A percentile compares a stretch with the other conserved stretches of the same genome.
phyloP scores from a whole-genome alignment of 2,329 filamentous ascomycete genomes.

The Aspergillus fischeri region DNA sequence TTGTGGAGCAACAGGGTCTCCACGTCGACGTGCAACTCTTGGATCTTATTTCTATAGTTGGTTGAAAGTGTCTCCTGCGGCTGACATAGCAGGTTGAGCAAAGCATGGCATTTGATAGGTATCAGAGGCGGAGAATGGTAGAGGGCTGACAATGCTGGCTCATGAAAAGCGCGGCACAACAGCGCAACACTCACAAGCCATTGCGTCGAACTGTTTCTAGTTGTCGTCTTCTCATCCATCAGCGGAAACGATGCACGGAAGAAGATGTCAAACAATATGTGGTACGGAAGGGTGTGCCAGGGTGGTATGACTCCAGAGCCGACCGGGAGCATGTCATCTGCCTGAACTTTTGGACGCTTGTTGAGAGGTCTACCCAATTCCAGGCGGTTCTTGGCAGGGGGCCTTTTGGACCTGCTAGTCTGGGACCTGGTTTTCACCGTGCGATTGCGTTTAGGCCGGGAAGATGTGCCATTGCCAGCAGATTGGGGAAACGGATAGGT shows the following conservation, averaged over 20 bases:
- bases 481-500: slow-evolving; percentile 9
- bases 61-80: slow-evolving; percentile 48
- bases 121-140: slow-evolving; percentile 66
- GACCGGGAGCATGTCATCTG: slow-evolving; percentile 12
- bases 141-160: slow-evolving; percentile 68
- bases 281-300: slow-evolving; percentile 63
- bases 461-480: slow-evolving; percentile 3
- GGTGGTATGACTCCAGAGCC: slow-evolving; percentile 45
- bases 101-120: slow-evolving; percentile 45
- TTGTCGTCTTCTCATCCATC: slow-evolving; percentile 33
- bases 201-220: slow-evolving; percentile 24
- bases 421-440: slow-evolving; percentile 16
- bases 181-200: slow-evolving; percentile 65
- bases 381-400: slow-evolving; percentile 9
- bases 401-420: slow-evolving; percentile 17
- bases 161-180: slow-evolving; percentile 62
- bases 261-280: slow-evolving; percentile 67
- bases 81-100: slow-evolving; percentile 54
- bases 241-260: slow-evolving; percentile 60
- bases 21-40: slow-evolving; percentile 66
- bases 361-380: slow-evolving; percentile 20
- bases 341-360: slow-evolving; percentile 24
- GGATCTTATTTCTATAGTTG: slow-evolving; percentile 69
- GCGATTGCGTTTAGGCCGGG: slow-evolving; percentile 14
- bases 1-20: slow-evolving; percentile 52